Percentiles rank a stretch among this genome's conserved stretches.
phyloP scores from a whole-genome alignment of 805 yeast genomes.

The Suhomyces sp. region DNA sequence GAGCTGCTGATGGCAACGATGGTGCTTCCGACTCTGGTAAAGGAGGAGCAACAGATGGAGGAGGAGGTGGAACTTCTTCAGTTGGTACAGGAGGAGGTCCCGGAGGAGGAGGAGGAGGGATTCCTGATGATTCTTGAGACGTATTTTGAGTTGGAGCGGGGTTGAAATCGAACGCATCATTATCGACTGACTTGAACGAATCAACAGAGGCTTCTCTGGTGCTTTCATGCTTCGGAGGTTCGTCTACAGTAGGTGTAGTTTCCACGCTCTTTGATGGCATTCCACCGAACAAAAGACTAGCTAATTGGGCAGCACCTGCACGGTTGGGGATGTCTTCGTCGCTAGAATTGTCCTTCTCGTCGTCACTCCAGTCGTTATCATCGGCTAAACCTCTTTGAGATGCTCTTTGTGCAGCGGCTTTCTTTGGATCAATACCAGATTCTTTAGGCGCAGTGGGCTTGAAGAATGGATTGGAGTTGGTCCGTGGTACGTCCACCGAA shows the following conservation, averaged over 20 bases:
- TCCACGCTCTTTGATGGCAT: conserved; percentile 24
- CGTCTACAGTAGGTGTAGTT: background rate
- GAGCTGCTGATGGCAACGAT: conserved; percentile 29
- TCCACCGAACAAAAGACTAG: conserved; percentile 52
- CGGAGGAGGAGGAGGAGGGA: conserved; percentile 12
- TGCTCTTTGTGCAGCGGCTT: conserved; percentile 67
- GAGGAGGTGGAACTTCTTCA: conserved; percentile 23
- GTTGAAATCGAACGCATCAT: conserved; percentile 10
- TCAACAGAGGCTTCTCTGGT: conserved; percentile 7
- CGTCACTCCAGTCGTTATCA: conserved; percentile 48
- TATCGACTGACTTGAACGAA: conserved; percentile 8
- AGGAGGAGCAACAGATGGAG: conserved; percentile 23
- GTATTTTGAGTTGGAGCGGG: conserved; percentile 14
- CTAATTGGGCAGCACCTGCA: conserved; percentile 56
- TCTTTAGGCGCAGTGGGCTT: conserved; percentile 35
- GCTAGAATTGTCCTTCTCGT: conserved; percentile 38
- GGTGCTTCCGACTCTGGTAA: conserved; percentile 17
- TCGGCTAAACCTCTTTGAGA: conserved; percentile 59
- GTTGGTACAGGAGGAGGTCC: conserved; percentile 28
- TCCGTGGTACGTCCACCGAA: conserved; percentile 9
- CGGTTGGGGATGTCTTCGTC: conserved; percentile 49
- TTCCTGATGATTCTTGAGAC: conserved; percentile 4
- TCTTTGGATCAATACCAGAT: conserved; percentile 47
- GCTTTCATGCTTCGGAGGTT: background rate
- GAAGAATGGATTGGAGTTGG: conserved; percentile 56